Base-by-base conservation (phyloP, 2,329 filamentous ascomycete genomes). In the Claviceps purpurea region DNA sequence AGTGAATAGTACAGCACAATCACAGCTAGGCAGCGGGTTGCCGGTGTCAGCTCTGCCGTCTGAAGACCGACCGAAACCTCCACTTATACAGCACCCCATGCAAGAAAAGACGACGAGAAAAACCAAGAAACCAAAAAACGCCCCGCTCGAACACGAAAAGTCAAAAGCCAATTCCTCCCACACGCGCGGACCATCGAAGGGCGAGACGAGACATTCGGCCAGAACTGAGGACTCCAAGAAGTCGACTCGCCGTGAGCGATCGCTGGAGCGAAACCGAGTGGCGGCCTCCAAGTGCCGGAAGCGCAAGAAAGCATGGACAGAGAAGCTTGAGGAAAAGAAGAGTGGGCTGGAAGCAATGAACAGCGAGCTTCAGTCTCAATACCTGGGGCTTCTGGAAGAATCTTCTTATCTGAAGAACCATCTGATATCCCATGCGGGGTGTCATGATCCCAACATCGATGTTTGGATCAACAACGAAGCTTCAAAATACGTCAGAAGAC, bases 251-350 rank as follows among this genome's bases (percentile, higher is more conserved):
- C 71, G 78, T 30, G 73, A 70, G 55, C 75, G 74, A 55, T 82
- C 81, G 58, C 72, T 87, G 0, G 81, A 86, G 65, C 78, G 84
- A 55, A 89, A 89, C 63, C 75, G 85, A 10, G 69, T 85, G 2
- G 85, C 85, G 0, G 85, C 85, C 1, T 84, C 81, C 63, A 88
- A 87, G 62, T 89, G 84, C 61, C 78, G 85, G 3, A 77, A 84
- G 60, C 87, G 86, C 65, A 78, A 78, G 60, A 80, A 78, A 64
- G 66, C 71, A 57, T 77, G 73, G 70, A 70, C 75, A 22, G 65
- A 65, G 13, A 69, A 73, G n/a, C 60, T 79, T 22, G 73, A 79
- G 54, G 69, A 73, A 50, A 68, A 66, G 5, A 73, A 71, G 52
- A 56, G 63, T 10, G 66, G 61, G 0, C 58, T 79, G 45, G 76